Evolutionary conservation across 768 basidiomycete species (phyloP).

Genomic region (Baorangia bicolor): DNA sequence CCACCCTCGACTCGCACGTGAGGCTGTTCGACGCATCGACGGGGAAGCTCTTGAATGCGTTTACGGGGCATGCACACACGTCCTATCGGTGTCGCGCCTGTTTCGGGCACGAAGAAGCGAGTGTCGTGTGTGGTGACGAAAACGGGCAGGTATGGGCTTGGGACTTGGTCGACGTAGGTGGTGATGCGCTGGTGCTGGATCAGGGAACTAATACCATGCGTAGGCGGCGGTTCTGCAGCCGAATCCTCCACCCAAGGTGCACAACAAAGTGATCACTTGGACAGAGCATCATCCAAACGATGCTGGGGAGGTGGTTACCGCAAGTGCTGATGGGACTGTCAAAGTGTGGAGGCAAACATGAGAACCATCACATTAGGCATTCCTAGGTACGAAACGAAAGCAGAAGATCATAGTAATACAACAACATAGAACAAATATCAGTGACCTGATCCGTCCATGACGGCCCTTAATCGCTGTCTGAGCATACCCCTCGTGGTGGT

Average conservation of each 20-base stretch:
- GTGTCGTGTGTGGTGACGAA: conserved; percentile 87
- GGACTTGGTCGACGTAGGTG: conserved; percentile 85
- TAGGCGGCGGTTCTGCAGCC: conserved; percentile 72
- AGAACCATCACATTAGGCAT: not conserved
- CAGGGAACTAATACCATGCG: not conserved
- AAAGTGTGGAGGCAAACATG: conserved; percentile 77
- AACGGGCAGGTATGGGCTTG: conserved; percentile 87
- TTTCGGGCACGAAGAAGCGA: conserved; percentile 82
- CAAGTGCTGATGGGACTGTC: conserved; percentile 87
- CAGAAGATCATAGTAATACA: conserved; percentile 22
- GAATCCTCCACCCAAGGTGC: conserved; percentile 74
- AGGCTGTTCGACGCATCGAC: conserved; percentile 82
- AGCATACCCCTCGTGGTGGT: conserved; percentile 16
- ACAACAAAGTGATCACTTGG: conserved; percentile 88
- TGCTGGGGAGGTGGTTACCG: conserved; percentile 80
- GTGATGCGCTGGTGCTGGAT: not conserved
- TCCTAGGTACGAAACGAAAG: not conserved
- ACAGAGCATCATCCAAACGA: conserved; percentile 86
- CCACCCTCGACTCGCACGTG: conserved; percentile 80
- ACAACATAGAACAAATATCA: conserved; percentile 20
- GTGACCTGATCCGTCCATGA: conserved; percentile 27
- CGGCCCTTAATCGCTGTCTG: conserved; percentile 33
- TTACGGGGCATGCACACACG: conserved; percentile 70
- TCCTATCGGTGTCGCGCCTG: conserved; percentile 79
- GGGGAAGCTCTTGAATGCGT: conserved; percentile 84